Percentiles rank a stretch among this genome's conserved stretches.
These are phyloP conservation scores for Elasticomyces elasticus DNA, from an alignment of 495 filamentous ascomycete genomes.

Conservation along the genomic window DNA sequence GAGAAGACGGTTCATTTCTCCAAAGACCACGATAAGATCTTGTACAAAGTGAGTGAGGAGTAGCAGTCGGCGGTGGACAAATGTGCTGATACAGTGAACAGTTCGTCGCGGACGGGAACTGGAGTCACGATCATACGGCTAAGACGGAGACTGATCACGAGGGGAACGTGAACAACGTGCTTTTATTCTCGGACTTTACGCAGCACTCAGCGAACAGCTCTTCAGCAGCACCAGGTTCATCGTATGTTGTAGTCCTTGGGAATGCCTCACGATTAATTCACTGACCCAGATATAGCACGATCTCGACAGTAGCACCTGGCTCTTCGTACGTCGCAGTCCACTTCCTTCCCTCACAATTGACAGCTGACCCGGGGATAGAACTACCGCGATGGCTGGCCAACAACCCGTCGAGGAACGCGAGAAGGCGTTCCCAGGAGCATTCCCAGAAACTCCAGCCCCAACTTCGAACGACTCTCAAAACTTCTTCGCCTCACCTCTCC, in stretches of 20 bases:
- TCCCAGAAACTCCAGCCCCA: constrained; percentile 62
- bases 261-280: no score
- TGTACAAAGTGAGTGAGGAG: constrained; percentile 31
- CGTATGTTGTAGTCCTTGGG: no score
- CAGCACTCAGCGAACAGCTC: background rate
- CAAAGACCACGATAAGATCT: constrained; percentile 52
- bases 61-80: background rate
- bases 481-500: constrained; percentile 48
- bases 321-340: constrained; percentile 39
- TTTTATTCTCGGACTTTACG: constrained; percentile 61
- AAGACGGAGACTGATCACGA: constrained; percentile 68
- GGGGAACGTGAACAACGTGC: constrained; percentile 81
- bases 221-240: constrained; percentile 11
- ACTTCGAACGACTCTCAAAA: constrained; percentile 14
- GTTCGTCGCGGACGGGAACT: constrained; percentile 88
- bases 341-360: background rate
- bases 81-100: constrained; percentile 28
- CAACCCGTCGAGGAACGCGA: constrained; percentile 51
- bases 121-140: constrained; percentile 68
- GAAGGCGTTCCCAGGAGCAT: constrained; percentile 57
- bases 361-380: no score
- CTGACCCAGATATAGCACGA: no score
- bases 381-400: constrained; percentile 55
- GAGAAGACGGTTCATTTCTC: constrained; percentile 69
- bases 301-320: constrained; percentile 59